phyloP scores from a whole-genome alignment of 371 early-diverging fungal species.

The Vittaforma corneae region DNA sequence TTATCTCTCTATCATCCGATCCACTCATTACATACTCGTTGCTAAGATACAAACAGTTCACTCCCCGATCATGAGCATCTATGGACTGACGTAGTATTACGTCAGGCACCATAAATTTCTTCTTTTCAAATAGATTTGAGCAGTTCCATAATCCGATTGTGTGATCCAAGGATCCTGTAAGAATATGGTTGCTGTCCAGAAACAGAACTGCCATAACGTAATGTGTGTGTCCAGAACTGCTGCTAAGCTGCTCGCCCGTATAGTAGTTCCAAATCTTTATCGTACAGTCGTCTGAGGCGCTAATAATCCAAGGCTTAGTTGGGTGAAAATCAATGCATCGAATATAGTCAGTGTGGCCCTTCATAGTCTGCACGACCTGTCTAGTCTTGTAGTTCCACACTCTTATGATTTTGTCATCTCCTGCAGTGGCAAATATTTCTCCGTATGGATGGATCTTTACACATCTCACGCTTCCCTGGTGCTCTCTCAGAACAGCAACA shows the following conservation, averaged over 20 bases:
- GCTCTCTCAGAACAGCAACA: slow-evolving; percentile 85
- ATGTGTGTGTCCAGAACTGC: slow-evolving; percentile 92
- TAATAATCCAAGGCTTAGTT: slow-evolving; percentile 90
- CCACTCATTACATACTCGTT: slow-evolving; percentile 81
- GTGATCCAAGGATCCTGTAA: slow-evolving; percentile 88
- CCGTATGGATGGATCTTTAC: slow-evolving; percentile 89
- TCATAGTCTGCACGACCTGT: slow-evolving; percentile 78
- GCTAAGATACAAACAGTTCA: slow-evolving; percentile 74
- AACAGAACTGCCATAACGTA: slow-evolving; percentile 98
- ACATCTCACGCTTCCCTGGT: slow-evolving; percentile 93
- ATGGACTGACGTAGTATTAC: slow-evolving; percentile 87
- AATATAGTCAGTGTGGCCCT: slow-evolving; percentile 94
- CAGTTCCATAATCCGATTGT: slow-evolving; percentile 97
- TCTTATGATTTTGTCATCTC: slow-evolving; percentile 95
- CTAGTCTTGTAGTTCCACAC: slow-evolving; percentile 96
- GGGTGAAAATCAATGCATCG: slow-evolving; percentile 92
- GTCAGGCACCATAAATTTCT: slow-evolving; percentile 76
- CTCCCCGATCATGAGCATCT: slow-evolving; percentile 93
- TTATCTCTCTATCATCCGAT: slow-evolving; percentile 90
- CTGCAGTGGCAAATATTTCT: slow-evolving; percentile 89
- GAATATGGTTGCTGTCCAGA: slow-evolving; percentile 89
- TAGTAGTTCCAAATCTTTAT: slow-evolving; percentile 99
- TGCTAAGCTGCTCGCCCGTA: slow-evolving; percentile 84
- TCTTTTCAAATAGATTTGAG: slow-evolving; percentile 63
- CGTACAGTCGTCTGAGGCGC: slow-evolving; percentile 92